Evolutionary conservation across 164 flowering plant species (phyloP), one percentile per base, ranked within the genome.

Genomic region (Macadamia integrifolia): DNA sequence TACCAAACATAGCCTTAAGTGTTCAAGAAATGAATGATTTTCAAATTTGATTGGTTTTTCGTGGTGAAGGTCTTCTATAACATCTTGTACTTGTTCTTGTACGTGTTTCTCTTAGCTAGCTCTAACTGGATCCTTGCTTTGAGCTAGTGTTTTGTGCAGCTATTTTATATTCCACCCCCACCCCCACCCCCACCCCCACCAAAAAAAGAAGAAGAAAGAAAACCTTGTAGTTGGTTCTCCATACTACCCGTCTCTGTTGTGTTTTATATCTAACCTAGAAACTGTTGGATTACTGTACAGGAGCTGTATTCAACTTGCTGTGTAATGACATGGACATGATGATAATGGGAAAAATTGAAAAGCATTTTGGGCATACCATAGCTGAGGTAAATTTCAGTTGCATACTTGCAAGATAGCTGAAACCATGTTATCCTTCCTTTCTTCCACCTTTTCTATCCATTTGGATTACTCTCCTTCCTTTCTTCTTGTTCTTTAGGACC

Each of bases 251-350:
- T 17, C 18, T 40, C 17, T 1, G 6, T 1, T 56, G 28, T 29
- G 28, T 13, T 30, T 50, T 35, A 59, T 32, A 13, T 32, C 23
- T 46, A 52, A 18, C 52, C 23, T 5, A 49, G 23, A 18, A 60
- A 12, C 59, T 14, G 30, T 11, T n/a, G 65, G n/a, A 14, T 62
- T 13, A 60, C 69, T 43, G 53, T 78, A 42, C 86, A 91, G 97
- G 95, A 32, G 97, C 92, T 52, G 87, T 87, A 6, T 91, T 89
- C 69, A 92, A 90, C 66, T 74, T 92, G 64, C 44, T 90, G 18
- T 80, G 84, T 65, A 64, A 69, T 61, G 82, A 81, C 2, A 68
- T 64, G 58, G 96, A 87, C 62, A 35, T 64, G 1, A 72, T 28
- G 67, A 23, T 85, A 32, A 87, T 92, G 89, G 71, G 61, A 18